Conservation (phyloP, 805 yeast species). For the Candida insectalens region DNA sequence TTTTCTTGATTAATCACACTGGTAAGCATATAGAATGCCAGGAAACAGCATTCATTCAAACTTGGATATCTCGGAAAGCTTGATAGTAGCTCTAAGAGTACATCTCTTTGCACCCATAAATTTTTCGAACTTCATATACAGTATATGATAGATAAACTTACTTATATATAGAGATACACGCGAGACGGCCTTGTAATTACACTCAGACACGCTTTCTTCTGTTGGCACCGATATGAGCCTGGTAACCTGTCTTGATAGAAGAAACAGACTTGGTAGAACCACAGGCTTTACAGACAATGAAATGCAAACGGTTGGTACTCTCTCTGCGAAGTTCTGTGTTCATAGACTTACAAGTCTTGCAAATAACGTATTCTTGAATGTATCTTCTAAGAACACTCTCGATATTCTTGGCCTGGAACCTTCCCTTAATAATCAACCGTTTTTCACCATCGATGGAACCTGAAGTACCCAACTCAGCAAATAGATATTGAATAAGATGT, state of each 20-base stretch:
- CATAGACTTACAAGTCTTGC: slow-evolving; percentile 98
- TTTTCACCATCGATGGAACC: slow-evolving; percentile 98
- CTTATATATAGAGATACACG: no score
- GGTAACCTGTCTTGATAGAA: slow-evolving; percentile 99
- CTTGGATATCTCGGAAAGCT: no score
- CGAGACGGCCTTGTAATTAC: no score
- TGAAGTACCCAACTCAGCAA: slow-evolving; percentile 98
- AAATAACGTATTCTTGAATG: slow-evolving; percentile 93
- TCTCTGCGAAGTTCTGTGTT: slow-evolving; percentile 95
- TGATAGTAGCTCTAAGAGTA: no score
- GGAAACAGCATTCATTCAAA: no score
- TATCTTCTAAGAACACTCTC: slow-evolving; percentile 94
- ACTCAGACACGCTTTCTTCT: slow-evolving; percentile 62
- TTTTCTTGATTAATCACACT: no score
- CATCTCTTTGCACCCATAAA: no score
- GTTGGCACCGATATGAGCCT: slow-evolving; percentile 75
- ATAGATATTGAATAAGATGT: slow-evolving; percentile 91
- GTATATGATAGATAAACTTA: no score
- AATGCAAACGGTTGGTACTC: slow-evolving; percentile 90
- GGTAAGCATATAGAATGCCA: no score
- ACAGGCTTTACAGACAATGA: slow-evolving; percentile 95
- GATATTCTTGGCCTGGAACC: slow-evolving; percentile 95
- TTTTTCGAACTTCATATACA: no score
- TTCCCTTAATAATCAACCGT: slow-evolving; percentile 95
- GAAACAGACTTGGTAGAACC: slow-evolving; percentile 96